Percentiles rank a stretch among this genome's conserved stretches.
These are phyloP conservation scores for Sporisorium reilianum DNA, from an alignment of 1,284 basidiomycete genomes.

Conservation along the genomic window DNA sequence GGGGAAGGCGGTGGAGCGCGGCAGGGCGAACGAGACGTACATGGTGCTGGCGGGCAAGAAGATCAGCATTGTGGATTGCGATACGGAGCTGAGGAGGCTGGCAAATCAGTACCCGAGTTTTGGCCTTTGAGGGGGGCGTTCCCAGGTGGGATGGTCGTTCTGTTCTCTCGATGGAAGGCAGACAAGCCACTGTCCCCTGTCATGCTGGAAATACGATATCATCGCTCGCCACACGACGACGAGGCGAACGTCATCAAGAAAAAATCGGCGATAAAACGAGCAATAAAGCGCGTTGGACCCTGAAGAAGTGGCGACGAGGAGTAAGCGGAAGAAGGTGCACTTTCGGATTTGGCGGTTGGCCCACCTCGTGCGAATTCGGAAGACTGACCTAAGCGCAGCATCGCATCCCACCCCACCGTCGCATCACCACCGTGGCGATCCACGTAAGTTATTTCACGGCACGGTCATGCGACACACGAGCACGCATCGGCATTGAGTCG, in stretches of 20 bases:
- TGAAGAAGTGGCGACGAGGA: constrained; percentile 10
- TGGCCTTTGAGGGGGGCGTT: constrained; percentile 26
- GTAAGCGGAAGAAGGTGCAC: constrained; percentile 24
- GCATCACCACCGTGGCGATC: too few relatives aligned
- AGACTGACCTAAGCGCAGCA: neutral
- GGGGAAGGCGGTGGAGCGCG: constrained; percentile 6
- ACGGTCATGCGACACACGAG: constrained; percentile 5
- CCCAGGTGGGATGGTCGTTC: neutral
- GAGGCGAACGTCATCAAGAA: neutral
- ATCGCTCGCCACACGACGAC: neutral
- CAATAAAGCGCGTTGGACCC: constrained; percentile 9
- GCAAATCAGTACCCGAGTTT: constrained; percentile 51
- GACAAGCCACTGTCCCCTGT: too few relatives aligned
- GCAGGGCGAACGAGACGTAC: constrained; percentile 31
- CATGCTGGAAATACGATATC: neutral
- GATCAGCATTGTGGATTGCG: constrained; percentile 51
- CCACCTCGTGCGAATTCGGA: neutral
- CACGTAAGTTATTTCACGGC: too few relatives aligned
- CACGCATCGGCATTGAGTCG: neutral
- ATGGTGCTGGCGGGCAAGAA: constrained; percentile 50
- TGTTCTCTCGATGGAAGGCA: too few relatives aligned
- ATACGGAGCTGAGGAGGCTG: constrained; percentile 40
- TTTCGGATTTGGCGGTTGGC: constrained; percentile 43
- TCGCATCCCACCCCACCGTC: neutral
- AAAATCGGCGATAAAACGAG: neutral